Evolutionary conservation across 352 stramenopile species (phyloP).

Genomic region (Thraustochytrium sp.): DNA sequence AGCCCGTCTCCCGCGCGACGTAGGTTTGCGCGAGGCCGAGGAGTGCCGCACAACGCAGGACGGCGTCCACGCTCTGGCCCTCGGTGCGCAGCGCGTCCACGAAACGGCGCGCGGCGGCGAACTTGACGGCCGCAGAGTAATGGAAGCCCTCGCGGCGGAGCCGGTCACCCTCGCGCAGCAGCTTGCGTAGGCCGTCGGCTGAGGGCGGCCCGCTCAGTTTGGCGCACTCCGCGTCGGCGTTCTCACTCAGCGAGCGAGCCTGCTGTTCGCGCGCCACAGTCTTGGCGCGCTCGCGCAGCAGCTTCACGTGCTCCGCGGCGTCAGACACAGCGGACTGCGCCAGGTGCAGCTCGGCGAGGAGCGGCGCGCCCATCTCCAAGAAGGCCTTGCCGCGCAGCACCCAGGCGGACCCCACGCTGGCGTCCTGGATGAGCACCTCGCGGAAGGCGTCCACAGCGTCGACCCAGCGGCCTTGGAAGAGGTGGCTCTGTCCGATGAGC

Average conservation of each 20-base stretch:
- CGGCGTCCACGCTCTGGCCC: neutral
- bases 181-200: neutral
- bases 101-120: neutral
- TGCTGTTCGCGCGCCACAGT: neutral
- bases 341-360: constrained; percentile 27
- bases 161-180: constrained; percentile 18
- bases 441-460: constrained; percentile 23
- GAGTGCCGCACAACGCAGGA: neutral
- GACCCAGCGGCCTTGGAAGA: neutral
- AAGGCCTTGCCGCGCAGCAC: constrained; percentile 29
- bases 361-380: constrained; percentile 23
- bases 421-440: neutral
- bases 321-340: neutral
- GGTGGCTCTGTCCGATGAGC: neutral
- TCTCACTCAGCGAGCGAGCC: neutral
- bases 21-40: neutral
- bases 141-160: constrained; percentile 6
- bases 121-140: neutral
- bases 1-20: neutral
- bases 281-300: neutral
- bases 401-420: neutral
- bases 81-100: neutral
- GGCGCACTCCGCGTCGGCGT: neutral
- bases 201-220: neutral
- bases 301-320: neutral